Conservation (phyloP, 768 basidiomycete genomes). For the Leccinum boreale region DNA sequence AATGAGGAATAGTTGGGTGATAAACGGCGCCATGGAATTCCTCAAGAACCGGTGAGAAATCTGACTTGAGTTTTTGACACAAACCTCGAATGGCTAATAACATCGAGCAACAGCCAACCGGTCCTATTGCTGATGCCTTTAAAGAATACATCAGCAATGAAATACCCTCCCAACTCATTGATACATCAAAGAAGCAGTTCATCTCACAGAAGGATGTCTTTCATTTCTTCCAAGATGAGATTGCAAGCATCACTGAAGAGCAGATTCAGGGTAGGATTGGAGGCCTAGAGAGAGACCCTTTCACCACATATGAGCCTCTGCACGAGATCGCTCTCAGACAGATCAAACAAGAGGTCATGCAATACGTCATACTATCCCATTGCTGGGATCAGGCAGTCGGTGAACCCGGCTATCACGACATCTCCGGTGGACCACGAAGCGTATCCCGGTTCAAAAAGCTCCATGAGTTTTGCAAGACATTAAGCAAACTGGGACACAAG, state of each 20-base stretch:
- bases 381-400: conserved; percentile 1
- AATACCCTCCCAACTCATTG: conserved; percentile 6
- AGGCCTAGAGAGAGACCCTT: neutral
- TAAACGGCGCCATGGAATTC: neutral
- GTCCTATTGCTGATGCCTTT: conserved; percentile 2
- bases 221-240: conserved; percentile 4
- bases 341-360: conserved; percentile 9
- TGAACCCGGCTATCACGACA: conserved; percentile 12
- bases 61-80: neutral
- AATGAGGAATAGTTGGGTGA: neutral
- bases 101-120: neutral
- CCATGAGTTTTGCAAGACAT: conserved; percentile 2
- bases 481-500: neutral
- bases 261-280: neutral
- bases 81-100: neutral
- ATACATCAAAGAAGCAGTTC: conserved; percentile 4
- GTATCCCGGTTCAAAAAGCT: conserved; percentile 1
- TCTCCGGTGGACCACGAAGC: neutral
- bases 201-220: conserved; percentile 4
- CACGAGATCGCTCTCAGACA: conserved; percentile 1
- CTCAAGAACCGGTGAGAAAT: neutral
- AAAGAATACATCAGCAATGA: conserved; percentile 12
- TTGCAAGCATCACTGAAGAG: conserved; percentile 1
- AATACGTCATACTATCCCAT: conserved; percentile 16
- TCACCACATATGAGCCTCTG: neutral